Percentiles rank a stretch among this genome's conserved stretches.
phyloP scores from a whole-genome alignment of 345 rosid genomes.

The Isatis tinctoria region DNA sequence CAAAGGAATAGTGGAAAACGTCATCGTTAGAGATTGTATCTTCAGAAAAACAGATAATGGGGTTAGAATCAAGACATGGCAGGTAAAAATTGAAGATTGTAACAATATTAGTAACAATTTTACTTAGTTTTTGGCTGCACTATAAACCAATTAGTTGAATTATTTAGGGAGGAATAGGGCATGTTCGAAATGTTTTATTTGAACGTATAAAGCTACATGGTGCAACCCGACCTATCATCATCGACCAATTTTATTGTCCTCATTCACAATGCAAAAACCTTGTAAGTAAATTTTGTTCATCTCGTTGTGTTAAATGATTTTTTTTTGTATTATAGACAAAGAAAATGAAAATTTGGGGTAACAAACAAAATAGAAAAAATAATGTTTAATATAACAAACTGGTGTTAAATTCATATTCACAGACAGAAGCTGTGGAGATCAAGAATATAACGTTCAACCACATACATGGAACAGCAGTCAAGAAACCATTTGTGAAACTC shows the following conservation, averaged over 20 bases:
- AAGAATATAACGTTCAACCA: conserved; percentile 25
- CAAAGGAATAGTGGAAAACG: conserved; percentile 31
- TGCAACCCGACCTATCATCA: conserved; percentile 41
- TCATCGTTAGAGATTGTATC: conserved; percentile 26
- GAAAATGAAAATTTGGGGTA: not conserved
- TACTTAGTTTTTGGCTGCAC: too few species aligned
- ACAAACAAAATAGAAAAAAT: not conserved
- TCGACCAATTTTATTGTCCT: conserved; percentile 53
- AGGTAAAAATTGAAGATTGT: conserved; percentile 24
- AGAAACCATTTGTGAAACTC: conserved; percentile 23
- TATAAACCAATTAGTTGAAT: not conserved
- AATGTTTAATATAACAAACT: not conserved
- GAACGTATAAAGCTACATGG: conserved; percentile 23
- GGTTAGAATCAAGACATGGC: conserved; percentile 54
- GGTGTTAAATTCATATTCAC: not conserved
- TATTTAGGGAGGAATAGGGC: conserved; percentile 47
- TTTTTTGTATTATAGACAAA: too few species aligned
- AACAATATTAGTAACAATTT: not conserved
- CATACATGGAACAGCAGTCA: conserved; percentile 34
- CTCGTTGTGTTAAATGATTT: not conserved
- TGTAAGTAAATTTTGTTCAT: conserved; percentile 13
- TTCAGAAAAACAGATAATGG: conserved; percentile 42
- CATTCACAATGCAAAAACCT: conserved; percentile 38
- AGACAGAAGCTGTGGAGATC: conserved; percentile 43
- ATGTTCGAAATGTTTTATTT: conserved; percentile 38